Base-by-base conservation (phyloP, 805 yeast species). In the Schizosaccharomyces osmophilus region DNA sequence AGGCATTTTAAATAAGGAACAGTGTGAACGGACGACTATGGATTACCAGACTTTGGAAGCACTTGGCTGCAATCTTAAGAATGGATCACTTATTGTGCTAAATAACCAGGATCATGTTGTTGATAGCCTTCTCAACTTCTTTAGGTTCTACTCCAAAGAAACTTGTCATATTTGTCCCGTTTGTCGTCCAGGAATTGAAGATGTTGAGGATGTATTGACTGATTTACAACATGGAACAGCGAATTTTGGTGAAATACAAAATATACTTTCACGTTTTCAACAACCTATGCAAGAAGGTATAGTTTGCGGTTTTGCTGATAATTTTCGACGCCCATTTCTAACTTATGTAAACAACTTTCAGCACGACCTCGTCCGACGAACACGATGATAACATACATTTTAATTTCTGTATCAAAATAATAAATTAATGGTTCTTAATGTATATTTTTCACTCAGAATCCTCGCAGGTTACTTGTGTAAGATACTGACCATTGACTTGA, bases 111-210 rank as follows among this genome's bases (percentile, higher is more conserved):
- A 94, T 48, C 95, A 87, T 71, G 81, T 87, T 62, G 81, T 87
- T 64, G 79, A 87, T 65, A 93, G 90, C 66, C 87, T 87, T 71
- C 94, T 87, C 73, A 79, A 95, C 73, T 80, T 87, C 69, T 73
- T 90, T 55, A 82, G 85, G 55, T 87, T 87, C 73, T 87, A 85
- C 77, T 85, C 84, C 76, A 95, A 87, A 74, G 95, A 87, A 77
- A 84, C 93, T 6, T 87, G 95, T 75, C 95, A 95, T 63, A 95
- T 87, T 75, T 87, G 95, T 76, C 87, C 95, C 3, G 95, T 95
- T 63, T 87, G 95, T 75, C 82, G 95, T 72, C 95, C 87, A 74
- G 95, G 95, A 63, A 86, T 95, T 5, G 42, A 51, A 29, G 36
- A 24, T 26, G n/a, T 51, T 29, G 26, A 24, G n/a, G 57, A 51